Evolutionary conservation across 2,329 filamentous ascomycete species (phyloP), one percentile per base, ranked within the genome.

Genomic region (Pseudodiploospora longispora): DNA sequence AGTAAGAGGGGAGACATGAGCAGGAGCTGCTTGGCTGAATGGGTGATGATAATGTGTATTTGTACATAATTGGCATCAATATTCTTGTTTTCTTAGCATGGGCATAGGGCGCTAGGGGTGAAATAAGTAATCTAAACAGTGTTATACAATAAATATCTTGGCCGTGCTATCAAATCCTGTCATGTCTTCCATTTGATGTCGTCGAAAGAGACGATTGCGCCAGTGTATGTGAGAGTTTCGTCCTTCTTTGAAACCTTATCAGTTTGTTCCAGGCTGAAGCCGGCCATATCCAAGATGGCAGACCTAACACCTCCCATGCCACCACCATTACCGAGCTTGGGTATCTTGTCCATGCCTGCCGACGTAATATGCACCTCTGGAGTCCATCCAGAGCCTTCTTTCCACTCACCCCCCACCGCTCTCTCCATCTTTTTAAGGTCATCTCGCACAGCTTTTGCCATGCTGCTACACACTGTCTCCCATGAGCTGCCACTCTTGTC

Each of bases 401-500:
- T 51, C 61, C 60, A 65, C n/a, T 46, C 52, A 5, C 49, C 50
- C 2, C 55, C 49, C 33, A 56, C 48, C 4, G 48, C 47, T 3
- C 37, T 34, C 12, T 61, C 42, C 5, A 62, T 46, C 3, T 44
- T 44, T 4, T 46, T 29, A 37, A 68, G 47, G 34, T 62, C 56
- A 4, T 40, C 36, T 12, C 57, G 56, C n/a, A 67, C 44, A 30
- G 50, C 47, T 4, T 41, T 46, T 0, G 60, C 60, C 34, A 63
- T 50, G 1, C 42, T 36, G 5, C 43, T 43, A 47, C 64, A 67
- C 19, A 43, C 45, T 8, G 46, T 47, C 6, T 47, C 46, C 63
- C 62, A 66, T 1, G 40, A 51, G 8, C 53, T 54, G 30, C 55
- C 59, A 36, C 52, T 57, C 50, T 78, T 78, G 52, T 80, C 77